A percentile compares a stretch with the other conserved stretches of the same genome.
These are phyloP conservation scores for Globisporangium nagaii DNA, from an alignment of 352 stramenopile genomes.

Conservation along the genomic window DNA sequence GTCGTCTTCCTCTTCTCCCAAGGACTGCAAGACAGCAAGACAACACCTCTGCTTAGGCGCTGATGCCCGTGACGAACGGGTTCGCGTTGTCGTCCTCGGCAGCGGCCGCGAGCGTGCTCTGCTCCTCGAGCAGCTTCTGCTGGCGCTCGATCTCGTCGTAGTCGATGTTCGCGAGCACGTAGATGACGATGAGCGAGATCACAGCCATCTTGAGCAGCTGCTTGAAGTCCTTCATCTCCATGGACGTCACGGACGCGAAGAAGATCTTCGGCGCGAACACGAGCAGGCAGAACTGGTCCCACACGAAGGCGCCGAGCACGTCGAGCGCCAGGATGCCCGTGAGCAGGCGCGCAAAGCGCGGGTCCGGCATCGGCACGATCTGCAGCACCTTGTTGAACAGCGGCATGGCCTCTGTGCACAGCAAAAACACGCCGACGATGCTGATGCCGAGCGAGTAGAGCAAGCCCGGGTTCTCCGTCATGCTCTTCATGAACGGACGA, in stretches of 20 bases:
- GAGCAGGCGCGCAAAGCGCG: constrained; percentile 74
- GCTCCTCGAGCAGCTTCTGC: constrained; percentile 71
- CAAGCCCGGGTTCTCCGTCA: constrained; percentile 96
- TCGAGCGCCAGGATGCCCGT: constrained; percentile 79
- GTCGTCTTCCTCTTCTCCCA: background rate
- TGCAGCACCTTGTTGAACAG: constrained; percentile 91
- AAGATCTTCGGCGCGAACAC: constrained; percentile 87
- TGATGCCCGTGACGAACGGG: constrained; percentile 13
- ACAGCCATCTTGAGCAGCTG: constrained; percentile 85
- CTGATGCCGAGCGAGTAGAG: constrained; percentile 88
- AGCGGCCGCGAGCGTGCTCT: constrained; percentile 18
- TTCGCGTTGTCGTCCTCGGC: constrained; percentile 6
- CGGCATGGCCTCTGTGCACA: constrained; percentile 89
- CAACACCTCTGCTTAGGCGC: constrained; percentile 4
- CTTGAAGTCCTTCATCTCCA: constrained; percentile 74
- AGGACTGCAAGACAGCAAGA: background rate
- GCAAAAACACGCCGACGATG: constrained; percentile 87
- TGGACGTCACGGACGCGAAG: constrained; percentile 61
- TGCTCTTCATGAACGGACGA: constrained; percentile 97
- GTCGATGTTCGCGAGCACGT: constrained; percentile 84
- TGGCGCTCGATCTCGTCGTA: constrained; percentile 88
- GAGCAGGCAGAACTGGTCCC: constrained; percentile 80
- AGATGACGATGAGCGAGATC: constrained; percentile 81
- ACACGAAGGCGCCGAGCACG: constrained; percentile 81
- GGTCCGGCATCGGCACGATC: constrained; percentile 89